Conservation (phyloP, 108 stramenopile genomes). For the Fragilaria crotonensis region DNA sequence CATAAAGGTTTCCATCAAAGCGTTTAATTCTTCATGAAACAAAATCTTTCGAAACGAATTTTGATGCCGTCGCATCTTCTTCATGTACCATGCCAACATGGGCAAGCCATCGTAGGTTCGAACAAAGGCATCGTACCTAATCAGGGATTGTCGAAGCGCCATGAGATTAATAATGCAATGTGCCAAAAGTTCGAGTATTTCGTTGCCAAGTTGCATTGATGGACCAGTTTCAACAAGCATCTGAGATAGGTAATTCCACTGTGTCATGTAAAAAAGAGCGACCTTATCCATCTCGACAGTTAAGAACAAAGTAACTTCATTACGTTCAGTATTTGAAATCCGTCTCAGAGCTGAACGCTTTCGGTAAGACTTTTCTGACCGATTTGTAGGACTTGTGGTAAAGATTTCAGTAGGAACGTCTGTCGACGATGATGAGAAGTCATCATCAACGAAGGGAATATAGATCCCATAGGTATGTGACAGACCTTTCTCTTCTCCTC, state of each 20-base stretch:
- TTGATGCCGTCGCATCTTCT: neutral
- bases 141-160: slow-evolving; percentile 51
- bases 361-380: too few relatives aligned
- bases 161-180: slow-evolving; percentile 58
- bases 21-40: slow-evolving; percentile 27
- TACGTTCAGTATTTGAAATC: slow-evolving; percentile 28
- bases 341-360: slow-evolving; percentile 19
- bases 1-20: slow-evolving; percentile 14
- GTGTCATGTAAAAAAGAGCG: slow-evolving; percentile 26
- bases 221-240: neutral
- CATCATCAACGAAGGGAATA: neutral
- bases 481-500: neutral
- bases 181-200: slow-evolving; percentile 59
- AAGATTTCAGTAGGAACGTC: neutral
- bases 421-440: neutral
- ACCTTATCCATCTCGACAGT: slow-evolving; percentile 25
- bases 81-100: slow-evolving; percentile 57
- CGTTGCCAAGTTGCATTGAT: slow-evolving; percentile 13
- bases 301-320: slow-evolving; percentile 28
- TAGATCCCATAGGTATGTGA: neutral
- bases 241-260: slow-evolving; percentile 27
- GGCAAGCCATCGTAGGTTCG: slow-evolving; percentile 50
- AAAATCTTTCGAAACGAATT: slow-evolving; percentile 25
- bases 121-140: slow-evolving; percentile 61
- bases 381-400: neutral